Evolutionary conservation across 202 grass and related monocot species (phyloP).

Genomic region (Setaria viridis): DNA sequence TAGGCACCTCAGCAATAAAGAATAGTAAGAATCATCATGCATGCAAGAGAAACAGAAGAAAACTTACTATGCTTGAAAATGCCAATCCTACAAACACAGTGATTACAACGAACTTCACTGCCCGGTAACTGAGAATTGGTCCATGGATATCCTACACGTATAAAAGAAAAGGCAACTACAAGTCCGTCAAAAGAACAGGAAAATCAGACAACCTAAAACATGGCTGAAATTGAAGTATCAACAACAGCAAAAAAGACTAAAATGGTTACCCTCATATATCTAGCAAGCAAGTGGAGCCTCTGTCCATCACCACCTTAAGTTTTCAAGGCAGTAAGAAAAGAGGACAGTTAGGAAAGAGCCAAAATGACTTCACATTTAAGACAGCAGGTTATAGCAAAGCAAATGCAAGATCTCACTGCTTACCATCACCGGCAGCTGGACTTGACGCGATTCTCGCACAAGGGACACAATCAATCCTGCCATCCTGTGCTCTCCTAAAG

Average conservation of each 20-base stretch:
- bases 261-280: constrained; percentile 89
- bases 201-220: constrained; percentile 26
- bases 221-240: constrained; percentile 36
- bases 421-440: constrained; percentile 51
- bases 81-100: constrained; percentile 82
- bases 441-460: constrained; percentile 63
- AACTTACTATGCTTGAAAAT: constrained; percentile 93
- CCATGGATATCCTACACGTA: constrained; percentile 72
- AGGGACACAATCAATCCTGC: constrained; percentile 88
- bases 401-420: constrained; percentile 26
- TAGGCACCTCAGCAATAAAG: neutral
- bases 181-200: constrained; percentile 42
- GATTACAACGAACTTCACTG: constrained; percentile 84
- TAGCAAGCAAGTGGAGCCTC: constrained; percentile 66
- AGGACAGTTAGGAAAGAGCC: constrained; percentile 27
- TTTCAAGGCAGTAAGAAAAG: constrained; percentile 43
- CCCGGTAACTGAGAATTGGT: constrained; percentile 72
- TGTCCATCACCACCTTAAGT: constrained; percentile 56
- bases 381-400: constrained; percentile 34
- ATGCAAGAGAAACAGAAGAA: constrained; percentile 31
- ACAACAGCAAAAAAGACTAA: neutral
- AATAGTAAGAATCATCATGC: constrained; percentile 42
- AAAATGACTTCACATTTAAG: constrained; percentile 28
- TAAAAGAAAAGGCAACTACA: constrained; percentile 27
- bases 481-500: constrained; percentile 79